Evolutionary conservation across 768 basidiomycete species (phyloP), one percentile per base, ranked within the genome.

Genomic region (Boletus sensibilis): DNA sequence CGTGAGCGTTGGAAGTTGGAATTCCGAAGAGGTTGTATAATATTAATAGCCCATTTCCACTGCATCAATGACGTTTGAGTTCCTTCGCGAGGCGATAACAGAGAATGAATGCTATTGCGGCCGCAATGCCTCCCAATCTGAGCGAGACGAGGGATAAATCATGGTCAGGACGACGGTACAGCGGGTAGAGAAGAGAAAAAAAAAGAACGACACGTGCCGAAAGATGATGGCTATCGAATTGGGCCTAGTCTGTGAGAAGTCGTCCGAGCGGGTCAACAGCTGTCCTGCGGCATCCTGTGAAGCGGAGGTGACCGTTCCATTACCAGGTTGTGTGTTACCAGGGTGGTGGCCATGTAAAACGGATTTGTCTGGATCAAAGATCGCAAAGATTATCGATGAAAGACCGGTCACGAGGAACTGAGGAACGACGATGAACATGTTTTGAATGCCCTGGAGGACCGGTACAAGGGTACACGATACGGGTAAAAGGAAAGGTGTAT

Each of bases 331-430:
- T 14, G 57, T 47, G 37, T 49, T 59, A n/a, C 60, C 61, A 21
- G 61, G 41, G 55, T 65, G 60, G 45, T 77, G 73, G 1, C 72
- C 71, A 11, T 76, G 77, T 1, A 77, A 57, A 27, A 70, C 75
- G 6, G 78, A 75, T 52, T 79, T 83, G 25, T 73, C 67, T 1
- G 89, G 87, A 57, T 96, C 94, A 57, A 94, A 78, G 5, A 97
- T 72, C 16, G 90, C 90, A 65, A 98, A 97, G 44, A 98, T 80
- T 58, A 95, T 75, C 11, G 94, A 84, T 1, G 93, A 86, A 5
- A 98, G 71, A 23, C 86, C 93, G 0, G 92, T 95, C 33, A 95
- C 88, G 39, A 98, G 79, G 73, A 98, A 95, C 66, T 98, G 96
- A 0, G 96, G 96, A 8, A 97, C 75, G 56, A 98, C 96, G 58